Conservation (phyloP, 805 yeast genomes). For the Torulaspora delbrueckii region DNA sequence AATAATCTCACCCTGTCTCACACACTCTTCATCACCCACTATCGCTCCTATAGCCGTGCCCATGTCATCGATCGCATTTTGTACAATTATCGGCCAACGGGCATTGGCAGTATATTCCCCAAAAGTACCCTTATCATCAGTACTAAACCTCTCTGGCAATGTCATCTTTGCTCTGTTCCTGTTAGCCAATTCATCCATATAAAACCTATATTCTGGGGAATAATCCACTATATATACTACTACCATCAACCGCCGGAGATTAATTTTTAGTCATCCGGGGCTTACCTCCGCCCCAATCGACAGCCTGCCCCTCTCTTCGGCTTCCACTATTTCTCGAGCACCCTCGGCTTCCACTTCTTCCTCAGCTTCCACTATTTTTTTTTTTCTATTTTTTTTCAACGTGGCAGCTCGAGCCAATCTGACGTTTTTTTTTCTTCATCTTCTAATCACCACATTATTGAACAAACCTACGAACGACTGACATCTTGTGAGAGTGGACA, state of each 20-base stretch:
- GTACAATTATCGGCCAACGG: slow-evolving; percentile 85
- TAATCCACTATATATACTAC: neutral
- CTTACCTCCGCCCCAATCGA: neutral
- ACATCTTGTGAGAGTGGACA: slow-evolving; percentile 3
- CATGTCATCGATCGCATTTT: slow-evolving; percentile 63
- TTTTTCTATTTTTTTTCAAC: neutral
- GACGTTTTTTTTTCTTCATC: slow-evolving; percentile 2
- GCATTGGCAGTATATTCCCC: slow-evolving; percentile 71
- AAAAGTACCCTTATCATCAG: slow-evolving; percentile 70
- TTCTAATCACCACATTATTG: neutral
- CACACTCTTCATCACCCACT: slow-evolving; percentile 24
- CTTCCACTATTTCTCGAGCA: neutral
- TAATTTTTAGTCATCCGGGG: neutral
- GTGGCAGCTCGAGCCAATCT: neutral
- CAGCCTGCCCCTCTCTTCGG: neutral
- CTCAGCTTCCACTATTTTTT: slow-evolving; percentile 4
- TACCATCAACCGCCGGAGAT: neutral
- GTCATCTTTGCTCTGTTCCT: slow-evolving; percentile 5
- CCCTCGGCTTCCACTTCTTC: neutral
- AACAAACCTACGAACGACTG: neutral
- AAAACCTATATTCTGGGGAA: neutral
- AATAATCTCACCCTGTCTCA: slow-evolving; percentile 47
- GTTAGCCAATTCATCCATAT: neutral
- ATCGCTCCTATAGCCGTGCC: slow-evolving; percentile 32
- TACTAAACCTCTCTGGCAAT: slow-evolving; percentile 45